Evolutionary conservation across 169 alveolate species (phyloP), one percentile per base, ranked within the genome.

Genomic region (Cytauxzoon felis): DNA sequence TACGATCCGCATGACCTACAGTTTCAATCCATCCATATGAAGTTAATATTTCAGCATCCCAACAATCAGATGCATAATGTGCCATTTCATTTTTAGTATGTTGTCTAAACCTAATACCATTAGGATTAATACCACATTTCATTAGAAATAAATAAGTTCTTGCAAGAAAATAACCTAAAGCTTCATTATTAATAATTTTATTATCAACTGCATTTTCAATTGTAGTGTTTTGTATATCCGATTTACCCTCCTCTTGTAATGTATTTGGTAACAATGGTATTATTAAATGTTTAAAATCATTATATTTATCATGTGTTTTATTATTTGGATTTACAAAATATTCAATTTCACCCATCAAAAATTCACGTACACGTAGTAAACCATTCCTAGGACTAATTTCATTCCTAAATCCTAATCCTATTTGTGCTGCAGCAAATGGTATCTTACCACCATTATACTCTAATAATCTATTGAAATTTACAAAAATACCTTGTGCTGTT

Each of bases 401-500:
- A 80, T 96, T 97, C 76, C 99, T 91, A 62, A 95, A 96, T 21
- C 99, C 99, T 56, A 93, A 61, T 9, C 99, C 99, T 9, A 97
- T 93, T 69, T 94, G 94, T 1, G 99, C 99, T 0, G 91, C 98
- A 32, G 98, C 98, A 76, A 97, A 96, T 24, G 99, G 99, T 63
- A 96, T 87, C 58, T 93, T 92, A 13, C 95, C 96, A n/a, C 97
- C 94, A 68, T 94, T 95, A 61, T 82, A 92, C 58, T 97, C 98
- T 11, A 92, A 79, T 30, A 94, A 84, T 57, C 96, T 81, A 40
- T 80, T 86, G 87, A 95, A 97, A 79, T 97, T 97, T 21, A 96
- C 97, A 81, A 97, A 97, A 36, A 95, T 96, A 23, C 99, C 98
- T 80, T 97, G 97, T 0, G 99, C 99, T 0, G 99, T 97, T 75